Evolutionary conservation across 208 protist species (phyloP).

Genomic region (Trichomonas vaginalis): DNA sequence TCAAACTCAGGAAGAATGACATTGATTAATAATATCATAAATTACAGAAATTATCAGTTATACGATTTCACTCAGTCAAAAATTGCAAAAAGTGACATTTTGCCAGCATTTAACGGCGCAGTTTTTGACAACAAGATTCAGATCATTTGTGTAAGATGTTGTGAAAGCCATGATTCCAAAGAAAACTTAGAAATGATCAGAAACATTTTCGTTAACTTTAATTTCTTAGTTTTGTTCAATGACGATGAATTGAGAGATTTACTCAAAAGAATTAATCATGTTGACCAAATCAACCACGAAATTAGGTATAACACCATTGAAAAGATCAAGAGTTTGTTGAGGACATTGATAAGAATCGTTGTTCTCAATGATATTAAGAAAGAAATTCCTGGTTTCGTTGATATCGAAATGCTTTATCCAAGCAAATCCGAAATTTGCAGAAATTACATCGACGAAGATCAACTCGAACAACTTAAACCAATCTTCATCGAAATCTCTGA

Average conservation of each 20-base stretch:
- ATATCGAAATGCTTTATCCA: not conserved
- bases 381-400: not conserved
- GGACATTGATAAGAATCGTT: not conserved
- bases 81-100: not conserved
- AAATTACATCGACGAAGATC: not conserved
- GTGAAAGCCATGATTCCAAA: not conserved
- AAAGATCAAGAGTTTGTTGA: not conserved
- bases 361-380: not conserved
- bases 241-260: not conserved
- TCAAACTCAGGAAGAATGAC: no score
- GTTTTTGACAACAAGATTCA: not conserved
- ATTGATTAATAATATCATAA: not conserved
- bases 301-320: not conserved
- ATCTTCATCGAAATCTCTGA: not conserved
- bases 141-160: not conserved
- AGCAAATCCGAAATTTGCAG: not conserved
- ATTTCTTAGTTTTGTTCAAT: not conserved
- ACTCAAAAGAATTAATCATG: not conserved
- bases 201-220: not conserved
- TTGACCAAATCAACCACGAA: not conserved
- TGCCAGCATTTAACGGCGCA: not conserved
- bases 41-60: not conserved
- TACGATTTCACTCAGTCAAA: not conserved
- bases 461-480: not conserved
- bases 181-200: not conserved